phyloP scores from a whole-genome alignment of 352 stramenopile genomes.

The Plasmopara muralis region DNA sequence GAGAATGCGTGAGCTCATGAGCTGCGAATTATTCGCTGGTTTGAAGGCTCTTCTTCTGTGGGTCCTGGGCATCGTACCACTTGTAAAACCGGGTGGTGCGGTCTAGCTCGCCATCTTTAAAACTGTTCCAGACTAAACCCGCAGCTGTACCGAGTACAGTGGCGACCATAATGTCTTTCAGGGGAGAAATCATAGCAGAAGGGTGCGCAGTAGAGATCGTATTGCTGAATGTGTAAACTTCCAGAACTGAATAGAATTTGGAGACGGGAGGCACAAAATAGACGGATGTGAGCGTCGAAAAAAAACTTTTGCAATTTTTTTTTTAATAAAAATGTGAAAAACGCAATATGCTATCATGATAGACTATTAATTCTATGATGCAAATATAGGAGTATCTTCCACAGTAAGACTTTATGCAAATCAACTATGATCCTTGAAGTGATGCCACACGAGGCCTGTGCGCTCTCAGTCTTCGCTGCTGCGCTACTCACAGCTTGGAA shows the following conservation, averaged over 20 bases:
- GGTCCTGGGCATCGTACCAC: slow-evolving; percentile 68
- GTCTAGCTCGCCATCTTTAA: slow-evolving; percentile 60
- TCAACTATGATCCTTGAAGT: slow-evolving; percentile 18
- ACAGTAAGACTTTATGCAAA: neutral
- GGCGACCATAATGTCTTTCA: slow-evolving; percentile 81
- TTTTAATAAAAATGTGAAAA: no score
- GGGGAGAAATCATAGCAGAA: slow-evolving; percentile 54
- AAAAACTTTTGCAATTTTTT: no score
- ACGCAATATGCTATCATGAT: no score
- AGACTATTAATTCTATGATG: no score
- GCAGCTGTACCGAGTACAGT: slow-evolving; percentile 48
- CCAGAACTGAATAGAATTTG: no score
- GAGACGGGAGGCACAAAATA: no score
- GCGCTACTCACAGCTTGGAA: slow-evolving; percentile 50
- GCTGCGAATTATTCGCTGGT: slow-evolving; percentile 28
- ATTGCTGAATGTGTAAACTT: slow-evolving; percentile 22
- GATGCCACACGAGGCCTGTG: slow-evolving; percentile 8
- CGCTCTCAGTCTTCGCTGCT: slow-evolving; percentile 20
- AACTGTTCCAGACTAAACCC: slow-evolving; percentile 59
- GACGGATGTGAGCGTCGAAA: slow-evolving; percentile 15
- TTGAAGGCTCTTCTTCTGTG: slow-evolving; percentile 44
- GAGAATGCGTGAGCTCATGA: neutral
- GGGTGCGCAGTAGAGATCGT: slow-evolving; percentile 17
- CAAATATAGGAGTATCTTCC: neutral
- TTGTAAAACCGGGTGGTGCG: slow-evolving; percentile 78